Conservation (phyloP, 1,284 basidiomycete genomes). For the Veloporphyrellus conicus region DNA sequence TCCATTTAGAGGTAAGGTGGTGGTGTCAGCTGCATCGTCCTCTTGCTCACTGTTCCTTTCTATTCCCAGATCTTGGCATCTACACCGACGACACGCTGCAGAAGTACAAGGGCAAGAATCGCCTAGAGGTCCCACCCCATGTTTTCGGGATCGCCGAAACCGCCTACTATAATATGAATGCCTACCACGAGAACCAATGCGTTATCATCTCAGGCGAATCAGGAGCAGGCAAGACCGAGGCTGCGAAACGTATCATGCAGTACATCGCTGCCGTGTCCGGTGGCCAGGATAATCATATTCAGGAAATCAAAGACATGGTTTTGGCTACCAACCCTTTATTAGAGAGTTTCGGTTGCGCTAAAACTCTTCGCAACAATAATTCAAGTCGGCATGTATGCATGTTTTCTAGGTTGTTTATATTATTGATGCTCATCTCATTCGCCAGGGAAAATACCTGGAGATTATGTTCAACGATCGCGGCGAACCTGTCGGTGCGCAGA, state of each 20-base stretch:
- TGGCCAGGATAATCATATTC: slow-evolving; percentile 79
- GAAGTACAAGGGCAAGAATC: slow-evolving; percentile 94
- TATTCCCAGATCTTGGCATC: slow-evolving; percentile 81
- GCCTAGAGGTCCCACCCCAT: slow-evolving; percentile 96
- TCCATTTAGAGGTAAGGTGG: slow-evolving; percentile 81
- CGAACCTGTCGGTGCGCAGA: slow-evolving; percentile 95
- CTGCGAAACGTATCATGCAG: slow-evolving; percentile 99
- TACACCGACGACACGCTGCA: slow-evolving; percentile 87
- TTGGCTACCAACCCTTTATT: slow-evolving; percentile 96
- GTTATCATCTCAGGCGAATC: slow-evolving; percentile 99
- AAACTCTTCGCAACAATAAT: slow-evolving; percentile 98
- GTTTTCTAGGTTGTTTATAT: not conserved
- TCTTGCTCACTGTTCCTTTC: not conserved
- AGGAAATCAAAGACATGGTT: slow-evolving; percentile 99
- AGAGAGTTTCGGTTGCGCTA: slow-evolving; percentile 98
- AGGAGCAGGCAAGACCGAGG: slow-evolving; percentile 95
- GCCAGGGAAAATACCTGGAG: slow-evolving; percentile 95
- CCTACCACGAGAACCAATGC: slow-evolving; percentile 99
- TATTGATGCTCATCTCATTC: slow-evolving; percentile 14
- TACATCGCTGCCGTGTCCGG: slow-evolving; percentile 98
- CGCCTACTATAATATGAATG: slow-evolving; percentile 99
- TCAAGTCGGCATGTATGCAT: slow-evolving; percentile 88
- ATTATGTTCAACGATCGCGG: slow-evolving; percentile 97
- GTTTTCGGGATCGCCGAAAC: slow-evolving; percentile 97
- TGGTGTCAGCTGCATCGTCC: slow-evolving; percentile 4